Percentiles rank a stretch among this genome's conserved stretches.
Evolutionary conservation across 2,329 filamentous ascomycete species (phyloP).

Genomic region (Penicillium sp.): DNA sequence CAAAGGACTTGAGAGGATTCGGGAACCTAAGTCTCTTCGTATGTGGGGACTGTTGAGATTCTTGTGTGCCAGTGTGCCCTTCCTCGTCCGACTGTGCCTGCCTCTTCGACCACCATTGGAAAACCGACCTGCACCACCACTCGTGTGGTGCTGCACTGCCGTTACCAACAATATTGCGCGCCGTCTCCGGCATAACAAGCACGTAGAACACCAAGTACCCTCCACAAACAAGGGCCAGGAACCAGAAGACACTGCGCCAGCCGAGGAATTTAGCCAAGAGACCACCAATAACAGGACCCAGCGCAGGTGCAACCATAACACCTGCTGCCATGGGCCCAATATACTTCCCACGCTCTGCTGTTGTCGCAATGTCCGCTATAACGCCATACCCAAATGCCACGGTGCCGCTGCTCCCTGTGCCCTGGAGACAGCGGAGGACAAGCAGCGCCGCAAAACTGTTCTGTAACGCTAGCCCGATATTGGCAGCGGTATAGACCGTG

Average conservation of each 20-base stretch:
- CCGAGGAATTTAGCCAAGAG: conserved; percentile 23
- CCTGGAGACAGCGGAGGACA: conserved; percentile 32
- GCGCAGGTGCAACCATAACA: conserved; percentile 23
- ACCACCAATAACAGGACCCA: conserved; percentile 34
- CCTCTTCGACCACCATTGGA: conserved; percentile 15
- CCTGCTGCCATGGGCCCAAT: conserved; percentile 29
- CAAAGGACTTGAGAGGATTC: conserved; percentile 45
- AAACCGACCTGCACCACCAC: conserved; percentile 23
- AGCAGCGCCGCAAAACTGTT: conserved; percentile 29
- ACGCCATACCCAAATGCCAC: conserved; percentile 32
- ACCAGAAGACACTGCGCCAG: conserved; percentile 35
- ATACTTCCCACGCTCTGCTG: conserved; percentile 32
- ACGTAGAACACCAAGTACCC: conserved; percentile 15
- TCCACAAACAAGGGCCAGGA: conserved; percentile 28
- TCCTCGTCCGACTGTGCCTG: conserved; percentile 2
- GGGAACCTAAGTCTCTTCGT: conserved; percentile 42
- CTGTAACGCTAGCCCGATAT: conserved; percentile 33
- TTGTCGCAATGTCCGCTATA: conserved; percentile 32
- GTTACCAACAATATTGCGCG: conserved; percentile 32
- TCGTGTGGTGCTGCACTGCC: conserved; percentile 27
- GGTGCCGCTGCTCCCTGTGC: conserved; percentile 27
- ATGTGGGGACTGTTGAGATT: conserved; percentile 9
- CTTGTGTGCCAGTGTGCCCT: not conserved
- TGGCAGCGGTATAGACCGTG: conserved; percentile 30
- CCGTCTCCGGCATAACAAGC: conserved; percentile 34